A percentile compares a stretch with the other conserved stretches of the same genome.
phyloP scores from a whole-genome alignment of 805 yeast genomes.

The Candida golubevii region DNA sequence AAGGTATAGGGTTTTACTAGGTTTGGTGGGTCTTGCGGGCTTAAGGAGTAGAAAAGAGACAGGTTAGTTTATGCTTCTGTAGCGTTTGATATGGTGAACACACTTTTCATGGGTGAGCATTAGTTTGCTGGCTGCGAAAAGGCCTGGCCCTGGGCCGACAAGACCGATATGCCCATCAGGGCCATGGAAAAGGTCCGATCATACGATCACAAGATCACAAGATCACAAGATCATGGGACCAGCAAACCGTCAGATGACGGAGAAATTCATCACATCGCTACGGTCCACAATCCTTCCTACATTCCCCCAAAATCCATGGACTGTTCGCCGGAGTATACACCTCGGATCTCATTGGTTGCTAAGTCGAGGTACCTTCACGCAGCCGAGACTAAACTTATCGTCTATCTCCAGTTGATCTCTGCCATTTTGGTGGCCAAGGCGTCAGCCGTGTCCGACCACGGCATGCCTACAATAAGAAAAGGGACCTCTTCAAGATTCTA shows the following conservation, averaged over 20 bases:
- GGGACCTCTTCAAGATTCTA: too few species aligned
- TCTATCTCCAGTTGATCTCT: background rate
- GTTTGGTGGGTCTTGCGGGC: background rate
- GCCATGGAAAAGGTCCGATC: too few species aligned
- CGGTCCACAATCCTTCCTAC: background rate
- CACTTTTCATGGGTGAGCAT: too few species aligned
- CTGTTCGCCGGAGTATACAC: slow-evolving; percentile 8
- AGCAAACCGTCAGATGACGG: background rate
- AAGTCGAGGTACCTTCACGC: slow-evolving; percentile 6
- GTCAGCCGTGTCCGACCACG: slow-evolving; percentile 5
- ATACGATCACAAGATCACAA: too few species aligned
- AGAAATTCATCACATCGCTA: background rate
- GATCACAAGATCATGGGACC: too few species aligned
- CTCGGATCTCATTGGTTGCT: background rate
- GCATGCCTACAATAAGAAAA: slow-evolving; percentile 2
- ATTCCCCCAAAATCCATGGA: background rate
- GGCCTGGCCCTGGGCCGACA: too few species aligned
- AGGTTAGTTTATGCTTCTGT: background rate
- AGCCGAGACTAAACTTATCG: background rate
- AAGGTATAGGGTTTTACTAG: background rate
- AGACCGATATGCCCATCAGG: too few species aligned
- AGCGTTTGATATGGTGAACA: background rate
- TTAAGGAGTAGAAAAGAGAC: background rate
- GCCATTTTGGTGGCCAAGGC: slow-evolving; percentile 8
- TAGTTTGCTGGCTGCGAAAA: too few species aligned